Conservation (phyloP, 345 rosid species). For the thale cress (Arabidopsis thaliana) region DNA sequence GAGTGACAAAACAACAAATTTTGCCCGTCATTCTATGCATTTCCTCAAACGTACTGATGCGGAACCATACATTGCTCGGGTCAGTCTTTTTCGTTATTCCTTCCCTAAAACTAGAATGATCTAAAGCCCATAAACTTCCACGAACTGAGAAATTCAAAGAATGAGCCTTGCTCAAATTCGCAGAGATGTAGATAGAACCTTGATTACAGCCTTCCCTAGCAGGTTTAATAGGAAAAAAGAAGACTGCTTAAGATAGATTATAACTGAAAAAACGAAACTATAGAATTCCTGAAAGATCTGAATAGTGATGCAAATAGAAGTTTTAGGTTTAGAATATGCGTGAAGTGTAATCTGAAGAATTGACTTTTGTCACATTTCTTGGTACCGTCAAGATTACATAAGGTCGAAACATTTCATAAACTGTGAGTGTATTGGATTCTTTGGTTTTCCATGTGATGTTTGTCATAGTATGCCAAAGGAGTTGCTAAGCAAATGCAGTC, state of each 20-base stretch:
- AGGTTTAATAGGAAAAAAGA: neutral
- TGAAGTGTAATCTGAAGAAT: neutral
- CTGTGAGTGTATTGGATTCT: neutral
- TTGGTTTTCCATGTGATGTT: neutral
- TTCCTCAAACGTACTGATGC: slow-evolving; percentile 93
- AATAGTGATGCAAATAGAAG: slow-evolving; percentile 2
- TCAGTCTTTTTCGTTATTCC: slow-evolving; percentile 41
- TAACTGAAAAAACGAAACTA: neutral
- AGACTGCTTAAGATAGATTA: neutral
- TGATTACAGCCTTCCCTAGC: neutral
- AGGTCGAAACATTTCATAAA: neutral
- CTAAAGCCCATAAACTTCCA: slow-evolving; percentile 6
- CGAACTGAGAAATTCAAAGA: neutral
- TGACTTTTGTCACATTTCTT: neutral
- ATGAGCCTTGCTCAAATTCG: neutral
- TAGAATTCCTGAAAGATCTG: neutral
- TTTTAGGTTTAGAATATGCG: neutral
- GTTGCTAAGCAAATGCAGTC: neutral
- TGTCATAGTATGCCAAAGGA: neutral
- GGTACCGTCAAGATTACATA: neutral
- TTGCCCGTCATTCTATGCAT: slow-evolving; percentile 86
- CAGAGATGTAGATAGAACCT: neutral
- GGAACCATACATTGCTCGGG: slow-evolving; percentile 84
- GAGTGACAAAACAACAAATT: slow-evolving; percentile 75
- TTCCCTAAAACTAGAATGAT: neutral